Base-by-base conservation (phyloP, 129 eudicot genomes). In the Cynara cardunculus region DNA sequence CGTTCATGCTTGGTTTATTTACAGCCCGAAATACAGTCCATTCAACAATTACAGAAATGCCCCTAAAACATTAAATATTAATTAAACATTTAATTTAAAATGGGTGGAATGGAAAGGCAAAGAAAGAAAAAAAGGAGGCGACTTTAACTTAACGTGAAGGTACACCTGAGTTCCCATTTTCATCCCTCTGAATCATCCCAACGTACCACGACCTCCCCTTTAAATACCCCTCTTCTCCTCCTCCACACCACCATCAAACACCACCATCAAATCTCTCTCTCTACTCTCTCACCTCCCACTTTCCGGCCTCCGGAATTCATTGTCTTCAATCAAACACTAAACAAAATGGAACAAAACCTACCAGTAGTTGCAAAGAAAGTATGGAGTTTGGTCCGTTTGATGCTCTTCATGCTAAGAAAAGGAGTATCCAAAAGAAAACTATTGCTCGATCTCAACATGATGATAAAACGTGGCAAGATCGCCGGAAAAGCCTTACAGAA, bases 401-500 rank as follows among this genome's bases (percentile, higher is more conserved):
- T 84, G 32, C 85, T 82, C 27, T 90, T 82, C 88, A 88, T 90
- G 86, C 21, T 92, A 49, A 78, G 84, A 19, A 89, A 92, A 80
- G 83, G 89, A 77, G 81, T 92, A 0, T 86, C 85, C 34, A 88
- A 92, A 44, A 69, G 84, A 31, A 92, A 88, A 64, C 65, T 89
- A 3, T 6, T 92, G n/a, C 82, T 83, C 56, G 88, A 92, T 64
- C 87, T 92, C 80, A 89, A 85, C 88, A 25, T 85, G 76, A 72
- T 90, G 85, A 81, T 86, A 81, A 86, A 86, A 31, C 94, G 89
- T 46, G 91, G 89, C 71, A 89, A 92, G 49, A 24, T 89, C 80
- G 88, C 92, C 78, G 90, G 92, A 13, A 87, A 89, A 67, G 88
- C 92, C 12, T 61, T 89, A 7, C 93, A 87, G 27, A 89, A 87